Percentiles rank a stretch among this genome's conserved stretches.
Evolutionary conservation across 2,329 filamentous ascomycete genomes (phyloP).

Genomic region (Xenoacremonium recifei): DNA sequence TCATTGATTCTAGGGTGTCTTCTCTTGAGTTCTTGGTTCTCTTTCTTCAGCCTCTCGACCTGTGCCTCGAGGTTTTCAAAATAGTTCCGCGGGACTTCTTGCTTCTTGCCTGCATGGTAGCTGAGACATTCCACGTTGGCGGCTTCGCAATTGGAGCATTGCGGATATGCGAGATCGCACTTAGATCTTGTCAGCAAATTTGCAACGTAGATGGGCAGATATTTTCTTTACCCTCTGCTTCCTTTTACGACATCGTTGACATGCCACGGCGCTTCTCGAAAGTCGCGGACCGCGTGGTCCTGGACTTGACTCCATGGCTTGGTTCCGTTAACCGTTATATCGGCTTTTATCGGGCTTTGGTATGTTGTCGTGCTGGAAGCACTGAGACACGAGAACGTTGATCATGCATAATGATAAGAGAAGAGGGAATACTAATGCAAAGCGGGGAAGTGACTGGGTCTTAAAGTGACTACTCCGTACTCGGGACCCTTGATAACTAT

Average conservation of each 20-base stretch:
- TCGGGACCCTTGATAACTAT: no score
- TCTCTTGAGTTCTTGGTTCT: neutral
- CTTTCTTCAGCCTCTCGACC: neutral
- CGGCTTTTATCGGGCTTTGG: neutral
- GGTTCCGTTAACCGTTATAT: no score
- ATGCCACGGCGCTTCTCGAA: neutral
- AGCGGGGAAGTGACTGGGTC: neutral
- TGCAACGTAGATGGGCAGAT: neutral
- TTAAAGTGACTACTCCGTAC: no score
- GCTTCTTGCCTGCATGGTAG: neutral
- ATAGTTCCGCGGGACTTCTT: neutral
- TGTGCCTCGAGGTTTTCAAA: neutral
- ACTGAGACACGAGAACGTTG: neutral
- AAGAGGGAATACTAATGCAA: neutral
- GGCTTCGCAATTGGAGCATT: neutral
- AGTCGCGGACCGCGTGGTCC: neutral
- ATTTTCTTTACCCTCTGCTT: neutral
- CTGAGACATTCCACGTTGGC: neutral
- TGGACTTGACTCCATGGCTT: neutral
- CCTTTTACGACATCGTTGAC: neutral
- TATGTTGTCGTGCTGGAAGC: neutral
- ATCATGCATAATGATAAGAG: neutral
- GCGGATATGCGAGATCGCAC: neutral
- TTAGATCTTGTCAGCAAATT: neutral
- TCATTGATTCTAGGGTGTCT: neutral